Evolutionary conservation across 2,329 filamentous ascomycete genomes (phyloP), one percentile per base, ranked within the genome.

Genomic region (Hypoxylon sp.): DNA sequence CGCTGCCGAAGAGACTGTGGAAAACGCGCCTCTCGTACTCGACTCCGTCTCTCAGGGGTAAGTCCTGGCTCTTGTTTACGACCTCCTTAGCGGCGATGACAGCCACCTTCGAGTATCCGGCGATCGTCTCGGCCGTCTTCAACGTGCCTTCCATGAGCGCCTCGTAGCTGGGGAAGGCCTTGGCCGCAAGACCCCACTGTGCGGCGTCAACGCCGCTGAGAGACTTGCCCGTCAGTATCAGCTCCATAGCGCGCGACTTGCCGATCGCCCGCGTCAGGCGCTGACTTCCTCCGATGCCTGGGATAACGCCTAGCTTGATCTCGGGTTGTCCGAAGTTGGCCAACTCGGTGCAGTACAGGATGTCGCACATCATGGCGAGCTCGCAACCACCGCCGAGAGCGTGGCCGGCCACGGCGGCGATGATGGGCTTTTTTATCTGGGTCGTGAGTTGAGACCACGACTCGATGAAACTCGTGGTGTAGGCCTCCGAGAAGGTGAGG

Each of bases 51-150:
- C 91, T 83, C 62, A 99, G 81, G 3, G 90, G 84, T 70, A 97
- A 80, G 72, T 99, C 95, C 83, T 98, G 94, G 78, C 93, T 97
- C 89, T 97, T 98, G 78, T 98, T 97, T 58, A 99, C 94, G n/a
- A 95, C 94, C 84, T 99, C 95, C 85, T 99, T 99, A 59, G 87
- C 90, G 10, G 91, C 95, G 80, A 93, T 89, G 61, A 97, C 88
- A 1, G 94, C 91, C n/a, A 99, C 90, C 75, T 85, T 88, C 54
- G 91, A 94, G 79, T 95, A 93, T 0, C 91, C 82, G 0, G 95
- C 94, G 80, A 99, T 97, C 54, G 88, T 94, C 83, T 91, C 92
- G 2, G 95, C 95, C 17, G 93, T 94, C 75, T 89, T 87, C 64
- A 97, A 77, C 2, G 93, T 89, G 57, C 88, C 92, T 72, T 93